Evolutionary conservation across 192 early-diverging fungal genomes (phyloP), one percentile per base, ranked within the genome.

Genomic region (Coemansia sp.): DNA sequence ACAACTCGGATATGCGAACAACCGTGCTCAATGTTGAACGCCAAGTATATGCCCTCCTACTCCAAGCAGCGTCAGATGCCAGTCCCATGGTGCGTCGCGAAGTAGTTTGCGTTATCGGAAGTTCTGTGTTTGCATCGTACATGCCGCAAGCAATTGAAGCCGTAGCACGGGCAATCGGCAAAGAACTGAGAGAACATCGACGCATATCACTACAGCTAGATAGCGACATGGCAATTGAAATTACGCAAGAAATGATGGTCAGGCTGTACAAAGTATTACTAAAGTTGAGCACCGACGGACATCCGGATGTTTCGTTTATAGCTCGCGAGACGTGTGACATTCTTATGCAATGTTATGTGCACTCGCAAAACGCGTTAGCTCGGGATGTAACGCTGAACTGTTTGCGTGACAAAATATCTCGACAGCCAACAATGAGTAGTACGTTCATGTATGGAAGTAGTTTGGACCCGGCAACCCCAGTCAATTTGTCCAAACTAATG

Each of bases 81-180:
- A 91, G 89, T 11, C 93, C 95, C n/a, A 84, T 95, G 65, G 96
- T 98, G 12, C 85, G 96, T 38, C 85, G 87, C 64, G 95, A 98
- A 71, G 85, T 96, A 8, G 93, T 91, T 23, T 73, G 86, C 32
- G 83, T 87, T 12, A 75, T 98, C n/a, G 90, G 91, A 11, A 77
- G 85, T 43, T 76, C 92, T 35, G 91, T 94, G 11, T 75, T 86
- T 58, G 82, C 88, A 14, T 87, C 73, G 41, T 71, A 92, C 41
- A 64, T 79, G 52, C 75, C 75, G 18, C 78, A 85, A 10, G 89
- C 93, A 57, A 78, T 91, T 22, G 63, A 72, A 14, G 89, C 89
- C 0, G 90, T 93, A 3, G 10, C 52, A 9, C 62, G 90, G 85
- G 61, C 67, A 2, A 62, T 82, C 3, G 41, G 47, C 39, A 76